Evolutionary conservation across 495 filamentous ascomycete species (phyloP).

Genomic region (Penicillium atrosanguineum): DNA sequence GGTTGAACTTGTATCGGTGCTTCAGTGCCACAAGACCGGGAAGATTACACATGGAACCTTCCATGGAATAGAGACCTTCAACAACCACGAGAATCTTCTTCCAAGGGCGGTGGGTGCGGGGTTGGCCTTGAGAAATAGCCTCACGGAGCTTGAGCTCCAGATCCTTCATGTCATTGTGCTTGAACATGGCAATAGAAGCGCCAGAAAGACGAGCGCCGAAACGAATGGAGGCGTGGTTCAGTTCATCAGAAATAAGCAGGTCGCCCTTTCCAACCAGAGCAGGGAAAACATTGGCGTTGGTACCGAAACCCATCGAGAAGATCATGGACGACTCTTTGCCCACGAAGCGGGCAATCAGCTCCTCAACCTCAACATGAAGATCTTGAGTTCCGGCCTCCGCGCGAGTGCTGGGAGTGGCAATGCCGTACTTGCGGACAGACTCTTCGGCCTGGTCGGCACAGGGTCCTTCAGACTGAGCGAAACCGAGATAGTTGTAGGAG

Average conservation of each 20-base stretch:
- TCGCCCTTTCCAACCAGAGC: conserved; percentile 88
- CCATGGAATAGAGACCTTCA: conserved; percentile 98
- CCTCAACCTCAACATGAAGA: conserved; percentile 82
- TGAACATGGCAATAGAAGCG: conserved; percentile 92
- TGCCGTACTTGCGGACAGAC: conserved; percentile 75
- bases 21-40: conserved; percentile 82
- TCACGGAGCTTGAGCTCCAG: conserved; percentile 83
- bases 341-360: conserved; percentile 83
- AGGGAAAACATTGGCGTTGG: conserved; percentile 88
- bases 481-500: conserved; percentile 98
- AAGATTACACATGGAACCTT: conserved; percentile 96
- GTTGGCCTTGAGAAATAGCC: conserved; percentile 91
- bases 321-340: conserved; percentile 94
- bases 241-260: conserved; percentile 91
- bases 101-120: conserved; percentile 95
- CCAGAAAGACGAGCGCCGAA: conserved; percentile 92
- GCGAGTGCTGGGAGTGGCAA: conserved; percentile 75
- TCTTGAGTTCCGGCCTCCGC: conserved; percentile 85
- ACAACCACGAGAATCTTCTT: conserved; percentile 97
- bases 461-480: conserved; percentile 95
- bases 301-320: conserved; percentile 98
- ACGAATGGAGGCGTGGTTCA: conserved; percentile 96
- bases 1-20: conserved; percentile 91
- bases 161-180: conserved; percentile 92
- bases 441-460: conserved; percentile 94